A percentile compares a stretch with the other conserved stretches of the same genome.
Conservation (phyloP, 495 filamentous ascomycete species). For the Penicillium crystallinum region DNA sequence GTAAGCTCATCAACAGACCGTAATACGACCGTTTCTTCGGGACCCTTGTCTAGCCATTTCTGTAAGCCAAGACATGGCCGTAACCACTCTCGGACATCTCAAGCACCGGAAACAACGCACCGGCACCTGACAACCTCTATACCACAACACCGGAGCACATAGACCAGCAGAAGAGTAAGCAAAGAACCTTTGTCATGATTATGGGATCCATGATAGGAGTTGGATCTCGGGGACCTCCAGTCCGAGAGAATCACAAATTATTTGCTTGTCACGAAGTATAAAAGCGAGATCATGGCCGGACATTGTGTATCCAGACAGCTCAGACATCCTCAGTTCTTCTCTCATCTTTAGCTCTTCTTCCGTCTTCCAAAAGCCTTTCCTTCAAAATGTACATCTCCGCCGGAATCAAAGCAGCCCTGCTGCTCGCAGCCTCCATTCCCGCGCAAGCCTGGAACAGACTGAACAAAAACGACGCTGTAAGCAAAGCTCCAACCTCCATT, state of each 20-base stretch:
- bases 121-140: background rate
- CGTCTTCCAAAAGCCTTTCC: background rate
- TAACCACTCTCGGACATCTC: background rate
- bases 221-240: background rate
- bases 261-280: background rate
- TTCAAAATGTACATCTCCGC: conserved; percentile 15
- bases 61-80: conserved; percentile 1
- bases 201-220: background rate
- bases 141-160: background rate
- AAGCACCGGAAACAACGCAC: background rate
- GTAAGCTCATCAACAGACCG: background rate
- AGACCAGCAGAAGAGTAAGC: background rate
- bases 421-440: conserved; percentile 16
- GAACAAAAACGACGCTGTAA: conserved; percentile 53
- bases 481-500: background rate
- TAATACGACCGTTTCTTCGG: background rate
- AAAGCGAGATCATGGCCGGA: background rate
- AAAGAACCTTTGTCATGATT: background rate
- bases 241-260: background rate
- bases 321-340: background rate
- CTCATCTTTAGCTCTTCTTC: too few relatives aligned
- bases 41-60: background rate
- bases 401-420: conserved; percentile 9
- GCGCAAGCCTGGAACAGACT: conserved; percentile 38
- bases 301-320: background rate